Evolutionary conservation across 306 rosid species (phyloP).

Genomic region (Aeschynomene evenia): DNA sequence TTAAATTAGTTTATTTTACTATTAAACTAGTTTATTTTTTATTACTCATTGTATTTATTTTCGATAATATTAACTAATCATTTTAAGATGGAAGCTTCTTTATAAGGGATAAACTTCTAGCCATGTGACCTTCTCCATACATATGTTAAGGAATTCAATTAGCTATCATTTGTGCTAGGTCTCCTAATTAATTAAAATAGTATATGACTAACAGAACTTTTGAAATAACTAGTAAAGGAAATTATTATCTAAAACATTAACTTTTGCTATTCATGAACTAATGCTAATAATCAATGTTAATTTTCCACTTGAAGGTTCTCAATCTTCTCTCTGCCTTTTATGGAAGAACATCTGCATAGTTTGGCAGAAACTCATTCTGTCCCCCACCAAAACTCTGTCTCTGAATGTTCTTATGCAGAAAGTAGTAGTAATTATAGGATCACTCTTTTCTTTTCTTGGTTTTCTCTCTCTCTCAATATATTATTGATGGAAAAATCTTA

Average conservation of each 20-base stretch:
- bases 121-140: too few relatives aligned
- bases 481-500: constrained; percentile 37
- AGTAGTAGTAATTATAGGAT: constrained; percentile 18
- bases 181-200: background rate
- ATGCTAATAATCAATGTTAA: constrained; percentile 23
- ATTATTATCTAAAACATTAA: background rate
- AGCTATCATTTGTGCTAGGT: too few relatives aligned
- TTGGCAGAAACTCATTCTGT: constrained; percentile 39
- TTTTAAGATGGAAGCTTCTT: too few relatives aligned
- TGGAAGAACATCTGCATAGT: constrained; percentile 50
- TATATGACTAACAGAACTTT: background rate
- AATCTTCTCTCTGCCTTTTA: constrained; percentile 38
- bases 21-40: background rate
- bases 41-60: too few relatives aligned
- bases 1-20: background rate
- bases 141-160: too few relatives aligned
- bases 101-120: too few relatives aligned
- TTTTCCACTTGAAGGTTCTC: constrained; percentile 39
- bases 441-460: background rate
- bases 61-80: too few relatives aligned
- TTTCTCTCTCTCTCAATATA: constrained; percentile 26
- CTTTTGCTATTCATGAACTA: background rate
- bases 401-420: background rate
- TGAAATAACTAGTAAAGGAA: background rate
- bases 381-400: constrained; percentile 5